A percentile compares a stretch with the other conserved stretches of the same genome.
Conservation (phyloP, 2,329 filamentous ascomycete genomes). For the Rosellinia necatrix region DNA sequence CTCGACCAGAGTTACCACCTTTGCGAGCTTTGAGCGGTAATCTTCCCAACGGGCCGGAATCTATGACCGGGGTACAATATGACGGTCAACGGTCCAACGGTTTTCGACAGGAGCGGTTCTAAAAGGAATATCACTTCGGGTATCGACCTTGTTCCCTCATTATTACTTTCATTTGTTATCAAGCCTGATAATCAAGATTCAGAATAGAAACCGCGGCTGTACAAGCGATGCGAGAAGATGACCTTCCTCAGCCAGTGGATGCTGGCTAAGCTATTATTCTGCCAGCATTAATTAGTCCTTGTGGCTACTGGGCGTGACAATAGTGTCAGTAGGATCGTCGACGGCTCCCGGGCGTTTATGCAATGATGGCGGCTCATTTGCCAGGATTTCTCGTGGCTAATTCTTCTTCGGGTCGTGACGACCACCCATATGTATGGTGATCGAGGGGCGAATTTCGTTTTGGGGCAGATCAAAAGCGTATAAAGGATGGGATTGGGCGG, state of each 20-base stretch:
- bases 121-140: not conserved
- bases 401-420: not conserved
- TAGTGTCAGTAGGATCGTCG: conserved; percentile 16
- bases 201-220: conserved; percentile 21
- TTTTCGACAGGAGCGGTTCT: conserved; percentile 48
- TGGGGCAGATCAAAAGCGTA: conserved; percentile 26
- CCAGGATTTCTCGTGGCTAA: conserved; percentile 2
- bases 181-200: conserved; percentile 21
- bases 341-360: conserved; percentile 20
- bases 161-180: conserved; percentile 24
- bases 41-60: conserved; percentile 54
- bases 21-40: conserved; percentile 56
- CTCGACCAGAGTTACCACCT: conserved; percentile 60
- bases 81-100: conserved; percentile 54
- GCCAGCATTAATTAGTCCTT: conserved; percentile 4
- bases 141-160: conserved; percentile 14
- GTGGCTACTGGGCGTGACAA: conserved; percentile 18
- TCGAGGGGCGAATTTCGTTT: conserved; percentile 14
- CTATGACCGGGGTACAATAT: conserved; percentile 71
- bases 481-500: conserved; percentile 23
- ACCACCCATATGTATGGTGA: not conserved
- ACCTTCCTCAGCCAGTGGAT: no score
- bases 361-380: conserved; percentile 15
- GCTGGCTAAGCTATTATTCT: not conserved
- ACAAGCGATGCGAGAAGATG: conserved; percentile 27